Base-by-base conservation (phyloP, 73 alveolate species). In the Uronychia binucleata region DNA sequence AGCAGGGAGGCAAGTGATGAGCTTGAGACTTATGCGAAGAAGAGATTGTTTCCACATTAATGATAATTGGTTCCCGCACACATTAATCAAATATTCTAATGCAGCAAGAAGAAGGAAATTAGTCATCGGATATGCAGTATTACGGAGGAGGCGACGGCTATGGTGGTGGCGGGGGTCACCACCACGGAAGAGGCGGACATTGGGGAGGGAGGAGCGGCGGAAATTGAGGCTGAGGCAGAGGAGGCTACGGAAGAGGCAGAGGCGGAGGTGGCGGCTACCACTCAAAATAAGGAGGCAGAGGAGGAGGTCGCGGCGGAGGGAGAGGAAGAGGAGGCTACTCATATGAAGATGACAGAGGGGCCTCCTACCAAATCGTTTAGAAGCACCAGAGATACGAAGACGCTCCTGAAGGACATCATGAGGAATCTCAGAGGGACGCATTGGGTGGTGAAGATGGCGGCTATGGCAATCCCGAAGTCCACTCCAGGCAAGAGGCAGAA, bases 221-320 rank as follows among this genome's bases (percentile, higher is more conserved):
- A 32, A 14, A 46, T 46, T 27, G 90, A 82, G 84, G 90, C 29
- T 26, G 90, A 82, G 84, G 84, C n/a, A 28, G 87, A 1, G 81
- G 84, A 31, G 84, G 84, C 78, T 32, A 57, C 85, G 33, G 77
- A 74, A 84, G 91, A 86, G 87, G 91, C 33, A 57, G 59, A 1
- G 28, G 83, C 26, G 58, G 90, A 82, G 79, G 75, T 26, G 78
- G 81, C 76, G 57, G 89, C 1, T 84, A 86, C 11, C 34, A 86
- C 58, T 32, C 25, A 46, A 11, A 58, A 82, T 79, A 85, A 82
- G 81, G 88, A 81, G 33, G 27, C 28, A 28, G 80, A 60, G 67
- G 88, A 35, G 82, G 83, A 30, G 31, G 58, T 33, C 33, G 80
- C 0, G 78, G 82, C 26, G 74, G 79, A 31, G 30, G 26, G 26